Evolutionary conservation across 2,329 filamentous ascomycete species (phyloP).

Genomic region (Pseudopyricularia cyperi): DNA sequence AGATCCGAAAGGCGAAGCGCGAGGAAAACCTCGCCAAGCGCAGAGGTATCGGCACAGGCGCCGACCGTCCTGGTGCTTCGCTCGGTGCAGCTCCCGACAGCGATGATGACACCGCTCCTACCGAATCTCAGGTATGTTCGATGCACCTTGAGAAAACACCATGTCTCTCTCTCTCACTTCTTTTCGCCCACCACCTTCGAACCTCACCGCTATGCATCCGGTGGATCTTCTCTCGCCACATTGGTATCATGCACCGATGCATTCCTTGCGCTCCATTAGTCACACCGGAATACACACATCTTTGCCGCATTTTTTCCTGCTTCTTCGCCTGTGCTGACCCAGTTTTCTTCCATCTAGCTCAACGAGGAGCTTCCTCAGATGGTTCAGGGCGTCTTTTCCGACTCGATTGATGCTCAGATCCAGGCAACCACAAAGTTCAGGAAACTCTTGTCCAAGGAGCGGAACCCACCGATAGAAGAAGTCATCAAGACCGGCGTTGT

Average conservation of each 20-base stretch:
- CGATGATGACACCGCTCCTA: constrained; percentile 90
- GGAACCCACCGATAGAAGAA: constrained; percentile 96
- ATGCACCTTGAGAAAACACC: constrained; percentile 1
- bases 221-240: background rate
- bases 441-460: constrained; percentile 95
- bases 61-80: constrained; percentile 66
- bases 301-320: background rate
- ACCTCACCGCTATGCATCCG: background rate
- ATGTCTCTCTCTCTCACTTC: too few species aligned
- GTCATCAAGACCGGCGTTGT: constrained; percentile 99
- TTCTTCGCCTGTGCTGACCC: constrained; percentile 13
- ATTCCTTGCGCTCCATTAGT: background rate
- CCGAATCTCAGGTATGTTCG: constrained; percentile 77
- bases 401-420: constrained; percentile 96
- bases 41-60: constrained; percentile 78
- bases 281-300: background rate
- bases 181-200: background rate
- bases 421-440: constrained; percentile 96
- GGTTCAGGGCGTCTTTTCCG: constrained; percentile 95
- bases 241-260: background rate
- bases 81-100: constrained; percentile 86
- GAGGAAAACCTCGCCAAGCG: constrained; percentile 98
- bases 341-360: constrained; percentile 41
- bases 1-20: constrained; percentile 96
- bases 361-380: constrained; percentile 97